Evolutionary conservation across 2,329 filamentous ascomycete genomes (phyloP).

Genomic region (Fusarium solani-melongenae): DNA sequence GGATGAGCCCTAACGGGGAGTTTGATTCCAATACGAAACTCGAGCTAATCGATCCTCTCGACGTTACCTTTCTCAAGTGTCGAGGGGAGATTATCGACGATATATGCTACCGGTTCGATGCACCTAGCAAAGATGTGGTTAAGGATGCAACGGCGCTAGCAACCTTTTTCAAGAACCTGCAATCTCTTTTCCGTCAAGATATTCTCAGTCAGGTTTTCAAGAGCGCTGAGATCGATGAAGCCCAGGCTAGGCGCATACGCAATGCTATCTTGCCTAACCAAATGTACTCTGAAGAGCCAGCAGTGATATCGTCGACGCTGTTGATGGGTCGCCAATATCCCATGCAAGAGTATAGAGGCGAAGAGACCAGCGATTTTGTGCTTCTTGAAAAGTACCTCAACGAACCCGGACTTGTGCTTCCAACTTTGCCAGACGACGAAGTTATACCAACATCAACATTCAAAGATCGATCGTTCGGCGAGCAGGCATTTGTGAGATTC

Average conservation of each 20-base stretch:
- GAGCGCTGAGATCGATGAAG: neutral
- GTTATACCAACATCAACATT: neutral
- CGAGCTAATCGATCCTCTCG: neutral
- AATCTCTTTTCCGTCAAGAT: neutral
- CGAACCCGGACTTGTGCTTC: neutral
- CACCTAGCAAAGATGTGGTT: neutral
- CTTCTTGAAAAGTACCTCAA: neutral
- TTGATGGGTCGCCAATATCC: neutral
- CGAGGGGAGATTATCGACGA: neutral
- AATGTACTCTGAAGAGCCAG: neutral
- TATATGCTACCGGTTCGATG: neutral
- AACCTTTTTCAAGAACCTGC: neutral
- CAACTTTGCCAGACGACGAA: neutral
- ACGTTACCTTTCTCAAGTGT: neutral
- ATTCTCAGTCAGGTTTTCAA: neutral
- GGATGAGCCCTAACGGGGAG: neutral
- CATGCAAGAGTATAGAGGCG: neutral
- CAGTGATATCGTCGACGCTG: neutral
- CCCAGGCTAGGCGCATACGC: neutral
- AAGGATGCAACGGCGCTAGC: neutral
- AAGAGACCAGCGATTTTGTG: neutral
- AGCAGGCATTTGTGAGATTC: neutral
- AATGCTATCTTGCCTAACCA: neutral
- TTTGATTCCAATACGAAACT: neutral
- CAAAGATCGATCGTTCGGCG: neutral